A percentile compares a stretch with the other conserved stretches of the same genome.
Evolutionary conservation across 352 stramenopile species (phyloP).

Genomic region (Phytophthora colocasiae): DNA sequence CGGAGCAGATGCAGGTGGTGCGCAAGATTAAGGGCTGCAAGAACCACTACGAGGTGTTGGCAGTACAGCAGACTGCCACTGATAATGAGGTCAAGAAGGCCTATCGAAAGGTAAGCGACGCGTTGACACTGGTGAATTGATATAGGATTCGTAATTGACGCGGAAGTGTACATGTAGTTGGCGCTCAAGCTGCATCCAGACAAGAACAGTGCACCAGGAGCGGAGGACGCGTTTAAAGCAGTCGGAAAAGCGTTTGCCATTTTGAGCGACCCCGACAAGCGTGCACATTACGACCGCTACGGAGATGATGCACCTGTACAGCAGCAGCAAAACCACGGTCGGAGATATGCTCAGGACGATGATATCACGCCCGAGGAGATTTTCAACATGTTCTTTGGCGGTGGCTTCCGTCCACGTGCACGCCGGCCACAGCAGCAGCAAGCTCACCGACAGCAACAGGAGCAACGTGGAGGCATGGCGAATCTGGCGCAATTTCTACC

Average conservation of each 20-base stretch:
- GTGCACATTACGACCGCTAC: conserved; percentile 86
- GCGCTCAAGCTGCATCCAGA: conserved; percentile 91
- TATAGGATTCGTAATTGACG: conserved; percentile 13
- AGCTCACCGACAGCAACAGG: conserved; percentile 36
- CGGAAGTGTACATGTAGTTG: conserved; percentile 51
- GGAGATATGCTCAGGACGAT: conserved; percentile 70
- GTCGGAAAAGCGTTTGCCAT: conserved; percentile 94
- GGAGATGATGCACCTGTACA: conserved; percentile 65
- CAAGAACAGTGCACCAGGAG: conserved; percentile 96
- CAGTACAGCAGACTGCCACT: conserved; percentile 71
- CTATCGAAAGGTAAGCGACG: conserved; percentile 84
- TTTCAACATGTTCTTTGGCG: conserved; percentile 94
- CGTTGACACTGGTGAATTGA: not conserved
- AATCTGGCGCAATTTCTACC: conserved; percentile 86
- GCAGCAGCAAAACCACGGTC: conserved; percentile 37
- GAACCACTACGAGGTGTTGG: conserved; percentile 91
- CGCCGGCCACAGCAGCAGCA: conserved; percentile 56
- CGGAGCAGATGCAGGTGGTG: conserved; percentile 85
- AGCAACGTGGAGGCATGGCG: conserved; percentile 49
- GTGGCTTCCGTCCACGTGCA: conserved; percentile 71
- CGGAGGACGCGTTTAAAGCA: conserved; percentile 98
- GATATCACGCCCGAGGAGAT: conserved; percentile 92
- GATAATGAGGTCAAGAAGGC: conserved; percentile 93
- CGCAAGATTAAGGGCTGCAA: conserved; percentile 90
- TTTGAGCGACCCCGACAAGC: conserved; percentile 90